Percentiles rank a stretch among this genome's conserved stretches.
phyloP scores from a whole-genome alignment of 108 stramenopile genomes.

The Skeletonema menzelii region DNA sequence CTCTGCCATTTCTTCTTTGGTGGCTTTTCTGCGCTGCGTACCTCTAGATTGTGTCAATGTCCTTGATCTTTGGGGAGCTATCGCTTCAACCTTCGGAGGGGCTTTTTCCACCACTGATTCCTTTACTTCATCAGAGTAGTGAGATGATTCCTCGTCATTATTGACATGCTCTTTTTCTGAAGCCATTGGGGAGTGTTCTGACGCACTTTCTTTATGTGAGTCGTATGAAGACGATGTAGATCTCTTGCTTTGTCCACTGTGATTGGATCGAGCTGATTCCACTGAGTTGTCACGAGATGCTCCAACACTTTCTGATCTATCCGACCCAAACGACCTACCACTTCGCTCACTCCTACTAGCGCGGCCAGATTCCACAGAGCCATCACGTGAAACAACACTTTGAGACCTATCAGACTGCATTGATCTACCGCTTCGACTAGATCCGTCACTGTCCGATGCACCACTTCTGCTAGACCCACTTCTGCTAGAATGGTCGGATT shows the following conservation, averaged over 20 bases:
- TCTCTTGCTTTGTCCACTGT: neutral
- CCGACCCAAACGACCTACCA: neutral
- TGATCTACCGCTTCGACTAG: neutral
- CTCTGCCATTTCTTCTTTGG: conserved; percentile 4
- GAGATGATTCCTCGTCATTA: neutral
- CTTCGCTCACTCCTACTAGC: neutral
- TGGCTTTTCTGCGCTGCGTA: neutral
- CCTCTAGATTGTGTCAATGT: neutral
- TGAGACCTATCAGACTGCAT: neutral
- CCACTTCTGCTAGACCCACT: too few relatives aligned
- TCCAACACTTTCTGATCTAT: neutral
- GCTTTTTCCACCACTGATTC: neutral
- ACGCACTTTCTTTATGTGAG: neutral
- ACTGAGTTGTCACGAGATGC: neutral
- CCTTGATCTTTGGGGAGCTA: neutral
- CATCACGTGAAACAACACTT: neutral
- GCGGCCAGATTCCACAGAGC: neutral
- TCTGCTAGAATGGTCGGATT: too few relatives aligned
- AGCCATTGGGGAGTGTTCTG: neutral
- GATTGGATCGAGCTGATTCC: neutral
- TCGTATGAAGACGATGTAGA: neutral
- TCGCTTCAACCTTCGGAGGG: neutral
- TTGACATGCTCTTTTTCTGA: neutral
- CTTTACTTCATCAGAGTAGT: neutral
- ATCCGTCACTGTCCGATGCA: too few relatives aligned